phyloP scores from a whole-genome alignment of 345 rosid genomes.

The Stellera chamaejasme region DNA sequence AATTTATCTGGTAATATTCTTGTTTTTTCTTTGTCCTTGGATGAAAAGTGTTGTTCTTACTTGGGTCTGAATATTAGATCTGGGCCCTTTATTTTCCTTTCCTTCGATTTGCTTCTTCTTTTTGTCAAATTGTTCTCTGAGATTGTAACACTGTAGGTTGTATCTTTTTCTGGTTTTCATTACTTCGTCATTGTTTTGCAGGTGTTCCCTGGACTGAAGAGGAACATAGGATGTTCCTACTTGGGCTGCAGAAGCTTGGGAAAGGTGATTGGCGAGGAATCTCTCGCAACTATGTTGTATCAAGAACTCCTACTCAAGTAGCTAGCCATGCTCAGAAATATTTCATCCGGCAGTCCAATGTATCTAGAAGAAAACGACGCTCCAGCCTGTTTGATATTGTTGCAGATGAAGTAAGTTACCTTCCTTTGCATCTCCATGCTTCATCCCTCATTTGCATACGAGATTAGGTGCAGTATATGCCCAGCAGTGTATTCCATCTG shows the following conservation, averaged over 20 bases:
- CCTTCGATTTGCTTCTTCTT: no score
- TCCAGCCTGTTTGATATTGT: slow-evolving; percentile 97
- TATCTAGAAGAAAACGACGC: slow-evolving; percentile 84
- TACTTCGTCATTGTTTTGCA: slow-evolving; percentile 18
- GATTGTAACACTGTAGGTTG: no score
- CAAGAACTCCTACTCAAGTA: slow-evolving; percentile 97
- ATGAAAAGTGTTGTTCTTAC: no score
- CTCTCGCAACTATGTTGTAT: slow-evolving; percentile 75
- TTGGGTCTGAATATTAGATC: no score
- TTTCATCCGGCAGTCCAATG: slow-evolving; percentile 79
- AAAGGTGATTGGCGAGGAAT: slow-evolving; percentile 99
- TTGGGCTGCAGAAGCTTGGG: slow-evolving; percentile 90
- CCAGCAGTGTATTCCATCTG: no score
- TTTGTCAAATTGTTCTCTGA: no score
- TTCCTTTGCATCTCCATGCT: background rate
- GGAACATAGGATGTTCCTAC: slow-evolving; percentile 89
- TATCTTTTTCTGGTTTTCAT: background rate
- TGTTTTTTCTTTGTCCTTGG: no score
- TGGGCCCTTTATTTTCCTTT: no score
- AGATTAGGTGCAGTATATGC: slow-evolving; percentile 1
- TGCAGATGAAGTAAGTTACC: slow-evolving; percentile 65
- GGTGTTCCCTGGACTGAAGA: slow-evolving; percentile 99
- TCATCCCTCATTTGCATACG: slow-evolving; percentile 1
- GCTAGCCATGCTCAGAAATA: slow-evolving; percentile 99
- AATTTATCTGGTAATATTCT: no score